Conservation (phyloP, 352 stramenopile genomes). For the Globisporangium cylindrosporum region DNA sequence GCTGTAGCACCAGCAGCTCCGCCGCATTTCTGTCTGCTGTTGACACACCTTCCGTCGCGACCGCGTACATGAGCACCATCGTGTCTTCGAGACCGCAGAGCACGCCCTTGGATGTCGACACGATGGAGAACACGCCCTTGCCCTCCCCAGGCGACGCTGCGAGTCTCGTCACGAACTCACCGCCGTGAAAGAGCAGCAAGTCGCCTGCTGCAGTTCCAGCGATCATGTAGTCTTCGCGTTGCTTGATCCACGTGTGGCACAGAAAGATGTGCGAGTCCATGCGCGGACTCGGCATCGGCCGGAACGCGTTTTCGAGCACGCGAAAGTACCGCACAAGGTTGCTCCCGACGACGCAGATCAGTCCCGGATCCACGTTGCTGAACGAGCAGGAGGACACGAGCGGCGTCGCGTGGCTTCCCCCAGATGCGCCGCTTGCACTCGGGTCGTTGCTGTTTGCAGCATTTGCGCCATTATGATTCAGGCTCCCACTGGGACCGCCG, state of each 20-base stretch:
- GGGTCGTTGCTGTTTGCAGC: neutral
- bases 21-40: slow-evolving; percentile 27
- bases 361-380: slow-evolving; percentile 84
- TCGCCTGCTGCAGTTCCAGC: slow-evolving; percentile 80
- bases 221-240: slow-evolving; percentile 87
- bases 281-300: slow-evolving; percentile 76
- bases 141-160: slow-evolving; percentile 48
- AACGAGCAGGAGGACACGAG: slow-evolving; percentile 83
- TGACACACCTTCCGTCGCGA: slow-evolving; percentile 36
- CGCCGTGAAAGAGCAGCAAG: slow-evolving; percentile 85
- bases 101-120: slow-evolving; percentile 72
- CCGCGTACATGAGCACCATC: slow-evolving; percentile 61
- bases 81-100: slow-evolving; percentile 73
- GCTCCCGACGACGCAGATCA: slow-evolving; percentile 83
- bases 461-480: slow-evolving; percentile 2
- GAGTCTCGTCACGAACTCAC: slow-evolving; percentile 63
- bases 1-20: slow-evolving; percentile 54
- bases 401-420: neutral
- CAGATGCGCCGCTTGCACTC: neutral
- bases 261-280: slow-evolving; percentile 77
- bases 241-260: slow-evolving; percentile 88
- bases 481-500: neutral
- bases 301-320: slow-evolving; percentile 85
- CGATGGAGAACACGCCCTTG: slow-evolving; percentile 50
- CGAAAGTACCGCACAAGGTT: slow-evolving; percentile 89